phyloP scores from a whole-genome alignment of 2,329 filamentous ascomycete genomes.

The Neofusicoccum kwambonambiense region DNA sequence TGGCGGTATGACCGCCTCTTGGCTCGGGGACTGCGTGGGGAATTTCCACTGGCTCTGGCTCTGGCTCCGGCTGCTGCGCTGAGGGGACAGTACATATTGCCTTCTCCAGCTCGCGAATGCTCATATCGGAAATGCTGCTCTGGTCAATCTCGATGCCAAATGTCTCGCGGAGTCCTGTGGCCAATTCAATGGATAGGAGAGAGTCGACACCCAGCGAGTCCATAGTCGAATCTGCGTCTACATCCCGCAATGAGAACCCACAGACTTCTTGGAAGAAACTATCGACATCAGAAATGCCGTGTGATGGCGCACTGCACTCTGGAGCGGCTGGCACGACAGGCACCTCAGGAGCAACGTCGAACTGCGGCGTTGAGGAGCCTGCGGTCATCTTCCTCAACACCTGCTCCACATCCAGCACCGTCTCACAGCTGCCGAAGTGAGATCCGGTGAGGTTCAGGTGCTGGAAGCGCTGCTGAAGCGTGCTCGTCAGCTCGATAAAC shows the following conservation, averaged over 20 bases:
- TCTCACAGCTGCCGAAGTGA: neutral
- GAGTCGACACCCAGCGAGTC: constrained; percentile 28
- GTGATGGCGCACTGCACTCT: no score
- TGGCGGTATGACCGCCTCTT: neutral
- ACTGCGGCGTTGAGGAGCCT: neutral
- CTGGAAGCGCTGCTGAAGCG: constrained; percentile 21
- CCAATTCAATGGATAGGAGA: constrained; percentile 27
- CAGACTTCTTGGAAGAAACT: constrained; percentile 2
- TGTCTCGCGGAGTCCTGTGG: constrained; percentile 21
- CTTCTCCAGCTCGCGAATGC: neutral
- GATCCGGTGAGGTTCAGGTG: constrained; percentile 16
- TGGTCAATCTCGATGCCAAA: constrained; percentile 25
- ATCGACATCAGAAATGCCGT: neutral
- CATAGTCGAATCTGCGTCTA: constrained; percentile 20
- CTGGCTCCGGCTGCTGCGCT: neutral
- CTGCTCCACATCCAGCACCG: neutral
- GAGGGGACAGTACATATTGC: neutral
- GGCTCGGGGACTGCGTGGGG: no score
- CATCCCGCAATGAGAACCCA: constrained; percentile 22
- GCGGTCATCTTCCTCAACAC: neutral
- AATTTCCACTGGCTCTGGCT: no score
- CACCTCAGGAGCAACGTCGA: neutral
- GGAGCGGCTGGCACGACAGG: neutral
- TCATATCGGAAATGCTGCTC: neutral
- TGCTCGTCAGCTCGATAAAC: constrained; percentile 27